Evolutionary conservation across 805 yeast genomes (phyloP), one percentile per base, ranked within the genome.

Genomic region (Metschnikowia baotianmanensis): DNA sequence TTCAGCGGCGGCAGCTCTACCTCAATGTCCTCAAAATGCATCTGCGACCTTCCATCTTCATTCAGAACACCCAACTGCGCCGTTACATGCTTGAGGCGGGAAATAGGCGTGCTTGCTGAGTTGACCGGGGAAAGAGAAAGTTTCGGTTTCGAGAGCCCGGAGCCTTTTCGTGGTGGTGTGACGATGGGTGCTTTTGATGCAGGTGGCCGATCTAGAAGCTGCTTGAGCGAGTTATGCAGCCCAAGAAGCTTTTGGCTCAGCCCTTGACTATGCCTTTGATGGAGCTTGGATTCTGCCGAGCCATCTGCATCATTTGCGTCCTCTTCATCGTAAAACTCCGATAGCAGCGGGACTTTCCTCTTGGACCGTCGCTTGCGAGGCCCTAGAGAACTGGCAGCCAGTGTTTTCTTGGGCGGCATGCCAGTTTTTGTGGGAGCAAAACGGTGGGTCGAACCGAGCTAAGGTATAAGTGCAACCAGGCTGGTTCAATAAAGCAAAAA

Each of bases 181-280:
- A 18, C 12, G 9, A 23, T 7, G 6, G 32, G 19, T 27, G 15
- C 18, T 29, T 25, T 22, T 13, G 25, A n/a, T 5, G 32, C 9
- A 10, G 29, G 7, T 10, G 46, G 36, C 17, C 40, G 46, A 13
- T 45, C 38, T n/a, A 51, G 46, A 16, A 48, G 50, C 44, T 46
- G 51, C 11, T 45, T 50, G 34, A 51, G 49, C 18, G 45, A 31
- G 23, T 51, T 51, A 36, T 47, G 53, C 12, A 49, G 21, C 15
- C 53, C 51, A 16, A 49, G 34, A 23, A 51, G 29, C 23, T 43
- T 44, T 38, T 40, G 47, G 27, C 49, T 46, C 26, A 40, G 38
- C 16, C 38, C 40, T 20, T 40, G 47, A 22, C 49, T 45, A 21
- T 36, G 38, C 18, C 36, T 39, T 19, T 19, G 30, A 2, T 18